phyloP scores from a whole-genome alignment of 2,329 filamentous ascomycete species.

The Aquanectria penicillioides region DNA sequence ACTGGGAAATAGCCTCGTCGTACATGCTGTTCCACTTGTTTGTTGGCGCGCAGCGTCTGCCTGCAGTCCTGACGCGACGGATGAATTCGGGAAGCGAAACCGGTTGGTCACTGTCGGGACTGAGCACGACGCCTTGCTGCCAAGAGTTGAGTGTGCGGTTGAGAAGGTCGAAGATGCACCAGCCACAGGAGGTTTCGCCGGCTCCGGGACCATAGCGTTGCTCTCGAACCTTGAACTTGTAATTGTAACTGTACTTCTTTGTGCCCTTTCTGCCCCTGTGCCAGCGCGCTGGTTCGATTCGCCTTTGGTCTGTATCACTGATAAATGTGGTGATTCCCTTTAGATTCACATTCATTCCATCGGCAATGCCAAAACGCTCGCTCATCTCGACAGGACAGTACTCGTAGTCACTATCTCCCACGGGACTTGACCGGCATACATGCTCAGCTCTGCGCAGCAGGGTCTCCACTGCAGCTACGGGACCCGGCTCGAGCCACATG shows the following conservation, averaged over 20 bases:
- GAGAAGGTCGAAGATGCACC: conserved; percentile 13
- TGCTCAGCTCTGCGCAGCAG: conserved; percentile 1
- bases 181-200: conserved; percentile 3
- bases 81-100: conserved; percentile 8
- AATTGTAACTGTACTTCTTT: neutral
- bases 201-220: conserved; percentile 1
- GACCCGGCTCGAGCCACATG: neutral
- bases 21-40: neutral
- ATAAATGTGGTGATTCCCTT: neutral
- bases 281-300: neutral
- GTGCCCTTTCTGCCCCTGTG: neutral
- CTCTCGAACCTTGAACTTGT: conserved; percentile 1
- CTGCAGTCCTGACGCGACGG: neutral
- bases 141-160: conserved; percentile 11
- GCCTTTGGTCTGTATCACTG: neutral
- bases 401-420: neutral
- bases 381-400: conserved; percentile 8
- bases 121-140: neutral
- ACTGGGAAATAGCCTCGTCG: neutral
- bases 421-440: neutral
- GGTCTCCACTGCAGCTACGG: neutral
- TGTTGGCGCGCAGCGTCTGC: neutral
- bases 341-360: conserved; percentile 3
- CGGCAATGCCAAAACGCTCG: neutral
- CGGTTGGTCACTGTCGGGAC: neutral